These are phyloP conservation scores for Zopfia rhizophila DNA, from an alignment of 2,329 filamentous ascomycete genomes.

Conservation along the genomic window DNA sequence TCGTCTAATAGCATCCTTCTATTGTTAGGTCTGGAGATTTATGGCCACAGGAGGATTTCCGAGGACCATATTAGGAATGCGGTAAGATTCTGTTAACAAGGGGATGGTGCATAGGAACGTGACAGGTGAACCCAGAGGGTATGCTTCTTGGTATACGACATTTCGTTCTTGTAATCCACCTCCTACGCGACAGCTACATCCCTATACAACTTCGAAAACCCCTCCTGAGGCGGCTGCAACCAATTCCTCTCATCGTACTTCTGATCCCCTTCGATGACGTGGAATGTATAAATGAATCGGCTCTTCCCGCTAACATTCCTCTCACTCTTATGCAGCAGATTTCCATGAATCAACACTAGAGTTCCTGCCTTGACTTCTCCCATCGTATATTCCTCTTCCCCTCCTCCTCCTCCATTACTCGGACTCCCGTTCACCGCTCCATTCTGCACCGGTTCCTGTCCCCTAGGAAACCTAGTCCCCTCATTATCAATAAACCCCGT, in stretches of 20 bases:
- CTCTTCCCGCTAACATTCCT: constrained; percentile 87
- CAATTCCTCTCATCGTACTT: constrained; percentile 90
- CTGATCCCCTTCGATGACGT: constrained; percentile 86
- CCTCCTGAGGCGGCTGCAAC: constrained; percentile 84
- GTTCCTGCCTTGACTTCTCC: constrained; percentile 92
- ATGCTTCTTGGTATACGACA: too few relatives aligned
- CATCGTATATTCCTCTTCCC: constrained; percentile 72
- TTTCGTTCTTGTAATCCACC: too few relatives aligned
- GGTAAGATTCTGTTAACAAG: too few relatives aligned
- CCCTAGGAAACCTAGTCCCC: constrained; percentile 69
- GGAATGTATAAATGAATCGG: constrained; percentile 96
- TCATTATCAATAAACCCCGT: constrained; percentile 70
- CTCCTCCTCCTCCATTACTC: constrained; percentile 43
- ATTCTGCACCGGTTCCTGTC: constrained; percentile 53
- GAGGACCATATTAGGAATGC: too few relatives aligned
- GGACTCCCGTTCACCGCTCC: constrained; percentile 39
- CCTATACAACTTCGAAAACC: constrained; percentile 78
- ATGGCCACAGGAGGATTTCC: too few relatives aligned
- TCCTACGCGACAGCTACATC: too few relatives aligned
- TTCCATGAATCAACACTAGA: constrained; percentile 93
- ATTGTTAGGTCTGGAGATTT: too few relatives aligned
- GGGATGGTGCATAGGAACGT: too few relatives aligned
- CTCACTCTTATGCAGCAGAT: constrained; percentile 95
- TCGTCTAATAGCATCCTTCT: too few relatives aligned
- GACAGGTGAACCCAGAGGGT: too few relatives aligned